These are phyloP conservation scores for Aspergillus sp. DNA, from an alignment of 2,329 filamentous ascomycete genomes.

Conservation along the genomic window DNA sequence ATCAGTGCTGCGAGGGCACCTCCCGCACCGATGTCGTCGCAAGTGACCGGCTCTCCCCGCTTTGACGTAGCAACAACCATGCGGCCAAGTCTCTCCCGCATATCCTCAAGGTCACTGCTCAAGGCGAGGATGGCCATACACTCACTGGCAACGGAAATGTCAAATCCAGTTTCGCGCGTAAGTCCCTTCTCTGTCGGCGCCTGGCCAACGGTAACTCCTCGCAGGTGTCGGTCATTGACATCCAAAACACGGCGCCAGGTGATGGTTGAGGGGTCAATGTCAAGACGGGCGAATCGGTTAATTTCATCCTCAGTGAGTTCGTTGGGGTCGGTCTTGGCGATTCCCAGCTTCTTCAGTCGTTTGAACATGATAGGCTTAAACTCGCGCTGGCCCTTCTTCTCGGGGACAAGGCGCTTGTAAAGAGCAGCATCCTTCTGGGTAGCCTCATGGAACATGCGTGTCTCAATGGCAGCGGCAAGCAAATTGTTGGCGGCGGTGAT, in stretches of 20 bases:
- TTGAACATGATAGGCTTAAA: constrained; percentile 92
- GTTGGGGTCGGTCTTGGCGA: constrained; percentile 90
- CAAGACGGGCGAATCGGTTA: constrained; percentile 80
- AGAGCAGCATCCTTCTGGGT: constrained; percentile 89
- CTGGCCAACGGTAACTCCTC: constrained; percentile 83
- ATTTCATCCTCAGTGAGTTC: constrained; percentile 90
- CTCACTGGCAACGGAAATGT: constrained; percentile 96
- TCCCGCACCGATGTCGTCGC: constrained; percentile 89
- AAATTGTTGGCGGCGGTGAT: constrained; percentile 97
- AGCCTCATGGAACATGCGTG: constrained; percentile 95
- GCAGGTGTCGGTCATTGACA: constrained; percentile 93
- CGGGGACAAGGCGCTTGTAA: constrained; percentile 82
- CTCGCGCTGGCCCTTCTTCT: constrained; percentile 82
- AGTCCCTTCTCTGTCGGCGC: constrained; percentile 89
- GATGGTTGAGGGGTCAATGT: constrained; percentile 95
- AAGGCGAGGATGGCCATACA: constrained; percentile 98
- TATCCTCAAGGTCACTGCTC: constrained; percentile 80
- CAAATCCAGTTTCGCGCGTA: constrained; percentile 86
- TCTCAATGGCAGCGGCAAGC: constrained; percentile 93
- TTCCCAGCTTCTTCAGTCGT: constrained; percentile 90
- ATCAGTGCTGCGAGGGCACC: constrained; percentile 92
- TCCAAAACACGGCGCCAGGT: constrained; percentile 96
- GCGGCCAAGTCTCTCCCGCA: constrained; percentile 87
- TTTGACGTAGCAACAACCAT: constrained; percentile 94
- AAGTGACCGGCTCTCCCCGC: constrained; percentile 86